Evolutionary conservation across 148 eudicot genomes (phyloP), one percentile per base, ranked within the genome.

Genomic region (Simmondsia chinensis): DNA sequence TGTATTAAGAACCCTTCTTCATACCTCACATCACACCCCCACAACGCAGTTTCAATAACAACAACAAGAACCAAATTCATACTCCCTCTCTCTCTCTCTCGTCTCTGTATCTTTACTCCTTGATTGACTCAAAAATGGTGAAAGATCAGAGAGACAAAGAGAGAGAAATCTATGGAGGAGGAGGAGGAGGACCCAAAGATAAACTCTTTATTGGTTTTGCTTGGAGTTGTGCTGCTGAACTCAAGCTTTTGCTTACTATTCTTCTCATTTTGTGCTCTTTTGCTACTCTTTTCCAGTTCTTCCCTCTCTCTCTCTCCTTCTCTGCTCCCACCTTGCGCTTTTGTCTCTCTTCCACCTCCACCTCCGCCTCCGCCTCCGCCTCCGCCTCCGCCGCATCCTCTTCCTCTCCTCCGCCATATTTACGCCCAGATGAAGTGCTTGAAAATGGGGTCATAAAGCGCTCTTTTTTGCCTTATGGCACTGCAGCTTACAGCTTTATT

Each of bases 401-500:
- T 33, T 15, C 36, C 18, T 24, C 40, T 13, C 33, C 39, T 7
- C 56, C 54, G 9, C 35, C 50, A 1, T 12, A 39, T 9, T 3
- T 6, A 1, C 30, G 6, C 3, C 24, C 35, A 38, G 64, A 66
- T 13, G 15, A 48, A 35, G 18, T 62, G 25, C 41, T 48, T 0
- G 29, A 26, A 5, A 43, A 46, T 5, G 89, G 86, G 11, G 47
- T 53, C 19, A 7, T 77, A 0, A 77, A 72, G 17, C 61, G 95
- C 6, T 27, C 43, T 6, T 73, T 80, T 50, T 46, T 44, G 14
- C 69, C 89, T 0, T 39, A 34, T 36, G 95, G 95, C 23, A 17
- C 64, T 3, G 89, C 80, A 28, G 80, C 94, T 0, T 80, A 77
- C 66, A 52, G 46, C 25, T 77, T 77, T 66, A 58, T 85, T 13